Base-by-base conservation (phyloP, 345 rosid genomes). In the Euphorbia lathyris region DNA sequence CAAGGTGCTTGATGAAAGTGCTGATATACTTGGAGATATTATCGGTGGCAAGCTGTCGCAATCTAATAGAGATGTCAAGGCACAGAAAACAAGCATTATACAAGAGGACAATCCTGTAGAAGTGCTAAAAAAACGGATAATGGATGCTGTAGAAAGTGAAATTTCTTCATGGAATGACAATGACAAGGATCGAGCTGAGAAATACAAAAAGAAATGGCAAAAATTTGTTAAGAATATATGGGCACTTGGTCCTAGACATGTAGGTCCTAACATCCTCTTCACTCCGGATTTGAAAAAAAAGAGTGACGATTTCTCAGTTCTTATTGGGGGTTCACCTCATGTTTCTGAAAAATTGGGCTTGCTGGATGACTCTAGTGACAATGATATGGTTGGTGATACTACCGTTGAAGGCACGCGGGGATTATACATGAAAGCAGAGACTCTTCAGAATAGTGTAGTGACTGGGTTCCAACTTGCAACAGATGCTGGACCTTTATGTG, bases 231-330 rank as follows among this genome's bases (percentile, higher is more conserved):
- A 57, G 79, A 86, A 88, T 76, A 91, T 91, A 17, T 91, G 99
- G 97, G 92, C 97, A 36, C 86, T 95, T 67, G 99, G 97, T 74
- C 97, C 99, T 42, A 81, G 93, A 73, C 97, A 92, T 58, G 83
- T 85, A 65, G 99, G 97, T 68, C 96, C 99, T 19, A 90, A 95
- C 77, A 85, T 95, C 61, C 92, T 95, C 72, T 92, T 95, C 64
- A 80, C 85, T 69, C 93, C 97, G 20, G 89, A 90, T 76, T 68
- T 77, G 23, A 79, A 80, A 77, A 76, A 74, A 69, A 77, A 50
- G 22, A 22, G 26, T 4, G 71, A 69, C 27, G 86, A 82, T 67
- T 72, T 73, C 57, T 83, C 88, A 40, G 72, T 83, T 73, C 86
- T 88, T 3, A 74, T 95, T 36, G 67, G 72, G 63, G 97, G 96